phyloP scores from a whole-genome alignment of 768 basidiomycete species.

The Butyriboletus loyo region DNA sequence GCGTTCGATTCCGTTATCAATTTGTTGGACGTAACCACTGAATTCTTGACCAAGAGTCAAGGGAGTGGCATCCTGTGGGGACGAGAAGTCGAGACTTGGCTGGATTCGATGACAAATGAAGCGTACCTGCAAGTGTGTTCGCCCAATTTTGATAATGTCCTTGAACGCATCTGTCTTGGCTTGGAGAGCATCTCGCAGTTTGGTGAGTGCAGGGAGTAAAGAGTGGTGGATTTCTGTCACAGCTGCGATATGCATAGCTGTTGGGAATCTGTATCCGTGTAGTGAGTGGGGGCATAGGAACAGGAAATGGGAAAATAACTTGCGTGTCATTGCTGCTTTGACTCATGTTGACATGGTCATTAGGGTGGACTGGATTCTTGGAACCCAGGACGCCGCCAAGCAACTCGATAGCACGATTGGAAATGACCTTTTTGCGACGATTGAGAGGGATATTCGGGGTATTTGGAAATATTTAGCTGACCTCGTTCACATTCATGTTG shows the following conservation, averaged over 20 bases:
- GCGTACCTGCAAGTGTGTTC: constrained; percentile 85
- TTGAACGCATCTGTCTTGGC: constrained; percentile 82
- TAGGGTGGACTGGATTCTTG: constrained; percentile 97
- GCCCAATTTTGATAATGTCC: constrained; percentile 96
- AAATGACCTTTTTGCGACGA: constrained; percentile 68
- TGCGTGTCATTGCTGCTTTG: constrained; percentile 99
- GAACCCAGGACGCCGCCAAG: constrained; percentile 94
- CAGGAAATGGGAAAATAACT: constrained; percentile 26
- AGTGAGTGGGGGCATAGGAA: neutral
- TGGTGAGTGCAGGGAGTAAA: constrained; percentile 81
- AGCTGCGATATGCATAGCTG: constrained; percentile 97
- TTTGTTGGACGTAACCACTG: constrained; percentile 94
- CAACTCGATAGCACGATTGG: constrained; percentile 96
- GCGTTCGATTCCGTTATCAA: constrained; percentile 86
- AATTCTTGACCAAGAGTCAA: constrained; percentile 98
- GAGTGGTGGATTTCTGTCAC: constrained; percentile 80
- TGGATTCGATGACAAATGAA: neutral
- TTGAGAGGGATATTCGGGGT: neutral
- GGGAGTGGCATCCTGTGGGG: constrained; percentile 86
- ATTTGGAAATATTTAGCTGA: constrained; percentile 24
- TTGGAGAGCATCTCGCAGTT: constrained; percentile 80
- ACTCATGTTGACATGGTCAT: constrained; percentile 99
- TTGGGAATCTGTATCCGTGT: constrained; percentile 73
- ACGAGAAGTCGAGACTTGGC: neutral
- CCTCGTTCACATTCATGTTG: constrained; percentile 99